Conservation (phyloP, 2,329 filamentous ascomycete species). For the Fusarium transvaalense region DNA sequence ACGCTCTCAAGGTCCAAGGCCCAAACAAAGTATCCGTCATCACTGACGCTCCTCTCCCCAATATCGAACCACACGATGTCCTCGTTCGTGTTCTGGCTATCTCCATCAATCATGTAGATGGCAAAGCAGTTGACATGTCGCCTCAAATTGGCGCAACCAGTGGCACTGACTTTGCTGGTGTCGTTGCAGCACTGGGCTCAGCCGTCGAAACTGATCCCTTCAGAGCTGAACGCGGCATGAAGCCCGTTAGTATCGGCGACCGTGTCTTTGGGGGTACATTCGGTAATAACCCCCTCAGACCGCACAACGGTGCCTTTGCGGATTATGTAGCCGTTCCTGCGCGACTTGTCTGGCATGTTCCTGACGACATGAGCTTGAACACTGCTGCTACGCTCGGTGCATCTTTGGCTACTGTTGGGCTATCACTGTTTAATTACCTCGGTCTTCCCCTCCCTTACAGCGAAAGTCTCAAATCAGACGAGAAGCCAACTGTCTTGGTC, state of each 20-base stretch:
- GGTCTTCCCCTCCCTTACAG: neutral
- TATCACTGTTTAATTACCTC: neutral
- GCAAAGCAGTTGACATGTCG: conserved; percentile 1
- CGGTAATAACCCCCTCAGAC: neutral
- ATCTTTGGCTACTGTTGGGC: neutral
- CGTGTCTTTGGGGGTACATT: conserved; percentile 4
- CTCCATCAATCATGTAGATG: neutral
- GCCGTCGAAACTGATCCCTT: neutral
- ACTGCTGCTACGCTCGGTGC: neutral
- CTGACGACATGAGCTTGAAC: neutral
- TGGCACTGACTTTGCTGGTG: neutral
- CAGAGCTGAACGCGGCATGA: neutral
- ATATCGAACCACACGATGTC: neutral
- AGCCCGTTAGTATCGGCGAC: neutral
- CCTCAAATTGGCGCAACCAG: conserved; percentile 2
- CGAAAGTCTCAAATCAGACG: neutral
- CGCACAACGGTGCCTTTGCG: conserved; percentile 2
- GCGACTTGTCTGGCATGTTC: neutral
- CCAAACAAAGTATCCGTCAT: neutral
- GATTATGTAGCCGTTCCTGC: conserved; percentile 4
- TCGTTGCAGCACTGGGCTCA: neutral
- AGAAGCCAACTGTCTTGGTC: conserved; percentile 13
- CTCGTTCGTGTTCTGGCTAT: neutral
- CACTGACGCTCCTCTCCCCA: neutral
- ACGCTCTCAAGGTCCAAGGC: conserved; percentile 1